Base-by-base conservation (phyloP, 192 early-diverging fungal species). In the Coemansia sp. region DNA sequence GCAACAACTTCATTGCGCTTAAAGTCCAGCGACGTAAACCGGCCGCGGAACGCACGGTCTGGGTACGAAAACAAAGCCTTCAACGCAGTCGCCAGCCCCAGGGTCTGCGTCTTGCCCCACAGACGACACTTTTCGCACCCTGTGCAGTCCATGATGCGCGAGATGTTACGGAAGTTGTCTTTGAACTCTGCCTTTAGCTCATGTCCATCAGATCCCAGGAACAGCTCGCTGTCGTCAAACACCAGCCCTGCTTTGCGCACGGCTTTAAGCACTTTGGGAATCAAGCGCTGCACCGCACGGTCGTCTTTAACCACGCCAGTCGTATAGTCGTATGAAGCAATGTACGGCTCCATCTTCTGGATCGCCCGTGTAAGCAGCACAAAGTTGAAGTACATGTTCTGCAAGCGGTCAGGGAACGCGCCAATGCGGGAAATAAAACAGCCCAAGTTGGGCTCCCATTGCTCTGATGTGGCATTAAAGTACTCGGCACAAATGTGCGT, bases 61-160 rank as follows among this genome's bases (percentile, higher is more conserved):
- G 87, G 90, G 71, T 91, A 93, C 5, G 93, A 93, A 74, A 99
- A 98, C 49, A 99, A 82, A 15, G 96, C 81, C 77, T 99, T 99
- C 40, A 99, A 83, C 2, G 96, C 98, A 0, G 96, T 95, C 56
- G 90, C 98, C n/a, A 99, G 76, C 6, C 97, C 97, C 63, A 90
- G 87, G 1, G 87, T 89, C 83, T 99, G 98, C 7, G 97, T 66
- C 70, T 99, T 99, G 22, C 98, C 98, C 98, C 98, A 99, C 31
- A 99, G 79, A 42, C 93, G 75, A 65, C 98, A 99, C 78, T 99
- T 99, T 79, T 99, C 94, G 71, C 98, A 99, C 1, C 90, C 93
- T 21, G 97, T 94, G 72, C 98, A 99, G 81, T 99, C 98, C 96
- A 99, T 98, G 72, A 99, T 97, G 20, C 87, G 75, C 11, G 96